A percentile compares a stretch with the other conserved stretches of the same genome.
Evolutionary conservation across 2,329 filamentous ascomycete genomes (phyloP).

Genomic region (Coleophoma crateriformis): DNA sequence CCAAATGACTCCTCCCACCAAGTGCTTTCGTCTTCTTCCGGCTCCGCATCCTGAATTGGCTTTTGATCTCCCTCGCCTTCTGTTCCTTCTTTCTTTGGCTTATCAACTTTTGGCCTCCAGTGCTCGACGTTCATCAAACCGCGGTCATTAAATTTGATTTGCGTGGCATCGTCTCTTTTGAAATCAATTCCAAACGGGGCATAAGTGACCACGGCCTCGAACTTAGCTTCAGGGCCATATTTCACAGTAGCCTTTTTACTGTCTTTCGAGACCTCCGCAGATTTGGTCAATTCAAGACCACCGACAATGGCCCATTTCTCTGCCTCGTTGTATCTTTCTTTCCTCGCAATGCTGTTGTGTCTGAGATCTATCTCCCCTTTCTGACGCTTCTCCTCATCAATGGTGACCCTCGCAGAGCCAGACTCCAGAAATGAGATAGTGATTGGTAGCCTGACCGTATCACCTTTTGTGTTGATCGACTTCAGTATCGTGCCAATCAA

Average conservation of each 20-base stretch:
- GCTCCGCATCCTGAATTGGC: conserved; percentile 31
- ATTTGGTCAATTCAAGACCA: conserved; percentile 66
- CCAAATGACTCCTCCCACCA: conserved; percentile 99
- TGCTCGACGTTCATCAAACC: conserved; percentile 91
- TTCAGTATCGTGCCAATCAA: conserved; percentile 81
- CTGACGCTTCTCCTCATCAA: conserved; percentile 87
- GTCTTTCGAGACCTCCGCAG: conserved; percentile 63
- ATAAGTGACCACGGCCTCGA: conserved; percentile 79
- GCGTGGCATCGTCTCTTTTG: conserved; percentile 71
- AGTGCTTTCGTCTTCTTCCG: conserved; percentile 71
- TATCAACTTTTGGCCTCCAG: conserved; percentile 83
- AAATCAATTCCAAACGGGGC: conserved; percentile 84
- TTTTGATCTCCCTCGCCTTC: conserved; percentile 37
- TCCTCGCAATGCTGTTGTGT: conserved; percentile 76
- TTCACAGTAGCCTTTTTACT: conserved; percentile 66
- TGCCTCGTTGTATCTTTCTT: conserved; percentile 92
- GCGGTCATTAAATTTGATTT: conserved; percentile 86
- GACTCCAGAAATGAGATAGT: conserved; percentile 86
- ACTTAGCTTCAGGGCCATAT: conserved; percentile 71
- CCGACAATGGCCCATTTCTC: conserved; percentile 83
- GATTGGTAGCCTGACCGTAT: conserved; percentile 74
- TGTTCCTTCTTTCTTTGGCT: conserved; percentile 23
- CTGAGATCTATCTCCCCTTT: conserved; percentile 86
- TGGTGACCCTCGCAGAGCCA: conserved; percentile 76
- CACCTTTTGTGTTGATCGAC: conserved; percentile 57